A percentile compares a stretch with the other conserved stretches of the same genome.
Evolutionary conservation across 129 eudicot species (phyloP).

Genomic region (Heracleum sosnowskyi): DNA sequence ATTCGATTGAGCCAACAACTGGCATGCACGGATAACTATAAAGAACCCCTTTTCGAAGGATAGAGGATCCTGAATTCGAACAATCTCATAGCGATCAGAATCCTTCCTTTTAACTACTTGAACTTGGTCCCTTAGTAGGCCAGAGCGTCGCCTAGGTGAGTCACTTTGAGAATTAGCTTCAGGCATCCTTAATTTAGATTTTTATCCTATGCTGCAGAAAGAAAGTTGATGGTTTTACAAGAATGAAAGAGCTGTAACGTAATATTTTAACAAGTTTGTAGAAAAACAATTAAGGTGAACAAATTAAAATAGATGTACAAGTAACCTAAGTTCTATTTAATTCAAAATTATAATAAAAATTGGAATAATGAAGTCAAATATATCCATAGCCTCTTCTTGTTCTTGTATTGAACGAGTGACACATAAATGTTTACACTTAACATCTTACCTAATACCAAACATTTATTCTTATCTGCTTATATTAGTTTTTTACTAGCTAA

Average conservation of each 20-base stretch:
- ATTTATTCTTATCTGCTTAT: neutral
- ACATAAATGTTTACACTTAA: too few relatives aligned
- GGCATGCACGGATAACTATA: slow-evolving; percentile 88
- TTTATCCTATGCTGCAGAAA: slow-evolving; percentile 15
- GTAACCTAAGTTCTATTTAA: neutral
- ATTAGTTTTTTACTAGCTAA: neutral
- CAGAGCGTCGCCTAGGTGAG: slow-evolving; percentile 81
- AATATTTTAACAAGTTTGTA: neutral
- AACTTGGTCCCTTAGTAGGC: slow-evolving; percentile 89
- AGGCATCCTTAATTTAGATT: slow-evolving; percentile 33
- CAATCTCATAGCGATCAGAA: slow-evolving; percentile 77
- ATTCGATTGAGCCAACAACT: slow-evolving; percentile 76
- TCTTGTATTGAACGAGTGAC: neutral
- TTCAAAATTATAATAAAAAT: too few relatives aligned
- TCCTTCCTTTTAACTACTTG: slow-evolving; percentile 76
- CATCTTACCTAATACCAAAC: neutral
- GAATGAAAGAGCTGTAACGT: neutral
- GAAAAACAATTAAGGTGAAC: neutral
- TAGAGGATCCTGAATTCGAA: slow-evolving; percentile 60
- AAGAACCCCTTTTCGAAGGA: slow-evolving; percentile 97
- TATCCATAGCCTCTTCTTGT: neutral
- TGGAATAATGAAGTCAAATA: neutral
- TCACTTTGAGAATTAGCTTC: slow-evolving; percentile 38
- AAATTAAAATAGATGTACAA: neutral
- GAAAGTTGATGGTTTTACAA: neutral